Base-by-base conservation (phyloP, 371 early-diverging fungal species). In the Lichtheimia corymbifera region DNA sequence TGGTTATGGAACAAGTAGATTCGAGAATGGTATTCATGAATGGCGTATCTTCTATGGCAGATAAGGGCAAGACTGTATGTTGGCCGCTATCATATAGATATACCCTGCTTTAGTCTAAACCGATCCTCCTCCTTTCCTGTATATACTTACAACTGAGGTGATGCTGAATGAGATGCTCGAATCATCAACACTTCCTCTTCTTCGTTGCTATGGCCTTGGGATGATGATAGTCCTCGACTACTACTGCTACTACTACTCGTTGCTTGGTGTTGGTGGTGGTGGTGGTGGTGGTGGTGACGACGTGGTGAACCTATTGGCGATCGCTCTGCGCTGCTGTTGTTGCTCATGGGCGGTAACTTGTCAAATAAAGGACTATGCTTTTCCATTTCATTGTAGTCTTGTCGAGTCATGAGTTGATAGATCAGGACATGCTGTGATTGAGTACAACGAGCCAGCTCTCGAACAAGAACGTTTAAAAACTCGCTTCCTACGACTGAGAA, bases 401-500 rank as follows among this genome's bases (percentile, higher is more conserved):
- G 59, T 20, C 43, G 55, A n/a, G 59, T 58, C 59, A 64, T 59
- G 50, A 64, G 59, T 24, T 64, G 64, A 9, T 51, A 35, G 13
- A 64, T 24, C 40, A 64, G 30, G 20, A 64, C 64, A 27, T 54
- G 51, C 28, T 53, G 54, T n/a, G 55, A 30, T 25, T 59, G 58
- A 5, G 59, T 64, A 45, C 58, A 59, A 22, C 52, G 64, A 30
- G 53, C 59, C 11, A 64, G 25, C 41, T 64, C 64, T 9, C 50
- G 59, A 7, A 64, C 64, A 15, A 64, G 24, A 53, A 20, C 14
- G 27, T 35, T 47, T 14, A 64, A 27, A 41, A 59, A 64, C 13
- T 64, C 64, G 53, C 20, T 52, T 6, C 64, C 64, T 1, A 64
- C 54, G 28, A 45, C 47, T 17, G 58, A 50, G 22, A 59, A 64